Conservation (phyloP, 1,284 basidiomycete species). For the Moesziomyces sp. region DNA sequence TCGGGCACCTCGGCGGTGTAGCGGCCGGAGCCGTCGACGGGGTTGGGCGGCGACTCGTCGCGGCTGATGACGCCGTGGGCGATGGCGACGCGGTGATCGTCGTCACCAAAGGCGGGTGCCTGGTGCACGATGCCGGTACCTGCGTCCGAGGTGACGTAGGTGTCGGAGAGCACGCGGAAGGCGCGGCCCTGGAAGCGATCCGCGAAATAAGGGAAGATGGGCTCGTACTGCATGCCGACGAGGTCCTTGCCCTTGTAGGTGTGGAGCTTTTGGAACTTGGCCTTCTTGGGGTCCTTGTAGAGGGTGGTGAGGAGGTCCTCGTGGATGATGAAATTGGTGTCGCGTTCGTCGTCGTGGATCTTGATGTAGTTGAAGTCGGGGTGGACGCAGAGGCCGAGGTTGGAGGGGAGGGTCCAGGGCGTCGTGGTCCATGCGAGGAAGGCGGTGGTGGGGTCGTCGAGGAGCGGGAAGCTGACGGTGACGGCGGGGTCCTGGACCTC, state of each 20-base stretch:
- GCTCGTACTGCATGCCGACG: constrained; percentile 96
- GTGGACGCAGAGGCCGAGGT: constrained; percentile 93
- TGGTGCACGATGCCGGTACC: constrained; percentile 99
- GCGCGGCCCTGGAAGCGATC: constrained; percentile 93
- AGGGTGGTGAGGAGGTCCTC: constrained; percentile 87
- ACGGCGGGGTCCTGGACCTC: constrained; percentile 96
- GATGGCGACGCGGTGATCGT: constrained; percentile 94
- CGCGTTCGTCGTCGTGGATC: constrained; percentile 88
- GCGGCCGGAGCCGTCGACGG: constrained; percentile 86
- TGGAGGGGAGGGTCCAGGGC: constrained; percentile 97
- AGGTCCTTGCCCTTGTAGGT: constrained; percentile 89
- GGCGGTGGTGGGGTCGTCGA: constrained; percentile 89
- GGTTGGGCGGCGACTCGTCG: constrained; percentile 95
- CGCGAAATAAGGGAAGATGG: constrained; percentile 94
- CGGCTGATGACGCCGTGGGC: constrained; percentile 81
- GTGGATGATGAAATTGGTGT: constrained; percentile 91
- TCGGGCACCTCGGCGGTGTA: constrained; percentile 92
- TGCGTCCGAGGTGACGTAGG: constrained; percentile 91
- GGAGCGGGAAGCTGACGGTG: constrained; percentile 90
- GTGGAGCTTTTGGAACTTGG: constrained; percentile 88
- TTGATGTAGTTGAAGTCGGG: constrained; percentile 97
- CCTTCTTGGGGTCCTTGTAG: constrained; percentile 98
- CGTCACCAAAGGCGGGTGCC: constrained; percentile 97
- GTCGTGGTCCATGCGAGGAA: constrained; percentile 99
- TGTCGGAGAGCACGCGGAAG: constrained; percentile 88